phyloP scores from a whole-genome alignment of 1,284 basidiomycete species.

The Peniophora sp. region DNA sequence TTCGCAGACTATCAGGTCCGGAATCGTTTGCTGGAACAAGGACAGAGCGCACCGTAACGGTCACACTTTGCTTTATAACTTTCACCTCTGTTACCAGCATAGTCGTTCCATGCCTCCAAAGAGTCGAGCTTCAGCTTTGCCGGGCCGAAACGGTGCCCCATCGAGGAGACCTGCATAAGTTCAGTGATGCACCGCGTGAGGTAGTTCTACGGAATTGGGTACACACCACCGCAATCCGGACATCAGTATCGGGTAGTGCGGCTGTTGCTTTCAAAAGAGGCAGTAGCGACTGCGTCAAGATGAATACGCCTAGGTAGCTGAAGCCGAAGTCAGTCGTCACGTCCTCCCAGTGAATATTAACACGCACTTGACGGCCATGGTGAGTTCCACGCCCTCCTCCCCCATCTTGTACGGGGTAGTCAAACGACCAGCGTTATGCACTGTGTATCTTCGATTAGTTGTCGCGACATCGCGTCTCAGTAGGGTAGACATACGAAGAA shows the following conservation, averaged over 20 bases:
- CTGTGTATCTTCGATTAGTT: background rate
- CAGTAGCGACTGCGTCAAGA: background rate
- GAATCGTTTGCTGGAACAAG: background rate
- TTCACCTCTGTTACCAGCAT: background rate
- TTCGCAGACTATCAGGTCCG: conserved; percentile 6
- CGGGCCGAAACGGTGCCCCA: background rate
- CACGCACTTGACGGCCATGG: conserved; percentile 4
- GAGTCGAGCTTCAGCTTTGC: background rate
- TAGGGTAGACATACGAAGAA: conserved; percentile 5
- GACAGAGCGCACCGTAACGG: background rate
- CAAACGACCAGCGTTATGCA: conserved; percentile 7
- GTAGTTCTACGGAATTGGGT: background rate
- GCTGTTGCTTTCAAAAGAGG: background rate
- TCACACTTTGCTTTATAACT: background rate
- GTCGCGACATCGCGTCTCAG: too few species aligned
- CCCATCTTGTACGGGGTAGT: conserved; percentile 1
- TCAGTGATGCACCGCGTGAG: background rate
- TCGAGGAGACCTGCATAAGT: background rate
- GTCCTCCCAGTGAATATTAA: background rate
- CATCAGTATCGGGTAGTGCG: background rate
- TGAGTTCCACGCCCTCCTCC: conserved; percentile 2
- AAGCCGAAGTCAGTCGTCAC: background rate
- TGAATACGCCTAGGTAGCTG: background rate
- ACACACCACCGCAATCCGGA: background rate
- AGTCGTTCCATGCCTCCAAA: background rate